Percentiles rank a stretch among this genome's conserved stretches.
These are phyloP conservation scores for Astrothelium macrocarpum DNA, from an alignment of 495 filamentous ascomycete species.

Conservation along the genomic window DNA sequence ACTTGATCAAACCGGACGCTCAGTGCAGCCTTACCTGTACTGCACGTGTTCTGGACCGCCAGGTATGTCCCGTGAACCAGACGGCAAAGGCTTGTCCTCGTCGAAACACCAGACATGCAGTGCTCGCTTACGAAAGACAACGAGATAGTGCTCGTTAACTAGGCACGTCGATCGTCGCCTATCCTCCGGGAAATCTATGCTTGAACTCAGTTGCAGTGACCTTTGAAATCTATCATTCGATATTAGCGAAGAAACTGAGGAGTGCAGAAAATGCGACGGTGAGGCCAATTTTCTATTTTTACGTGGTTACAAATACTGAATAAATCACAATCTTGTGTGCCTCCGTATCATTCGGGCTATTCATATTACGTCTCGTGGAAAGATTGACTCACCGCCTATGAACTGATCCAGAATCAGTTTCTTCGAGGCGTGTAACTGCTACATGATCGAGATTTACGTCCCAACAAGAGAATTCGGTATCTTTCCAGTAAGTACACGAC, in stretches of 20 bases:
- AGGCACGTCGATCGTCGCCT: background rate
- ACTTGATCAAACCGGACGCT: no score
- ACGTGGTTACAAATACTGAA: no score
- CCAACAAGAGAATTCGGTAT: background rate
- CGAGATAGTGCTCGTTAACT: background rate
- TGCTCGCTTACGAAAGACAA: background rate
- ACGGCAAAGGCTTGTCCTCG: background rate
- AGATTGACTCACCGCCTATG: background rate
- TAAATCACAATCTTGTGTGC: no score
- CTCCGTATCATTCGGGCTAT: no score
- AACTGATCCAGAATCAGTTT: background rate
- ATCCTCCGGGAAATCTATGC: background rate
- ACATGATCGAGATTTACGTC: background rate
- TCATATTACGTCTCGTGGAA: background rate
- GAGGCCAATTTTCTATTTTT: no score
- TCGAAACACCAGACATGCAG: conserved; percentile 3
- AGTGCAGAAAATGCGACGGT: no score
- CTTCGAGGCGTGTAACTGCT: background rate
- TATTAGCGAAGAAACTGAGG: no score
- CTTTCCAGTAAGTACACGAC: background rate
- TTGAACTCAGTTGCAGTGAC: no score
- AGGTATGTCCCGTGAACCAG: background rate
- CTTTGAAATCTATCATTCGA: no score
- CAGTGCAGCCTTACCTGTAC: background rate
- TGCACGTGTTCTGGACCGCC: background rate